Percentiles rank a stretch among this genome's conserved stretches.
These are phyloP conservation scores for Aureobasidium sp. DNA, from an alignment of 2,329 filamentous ascomycete genomes.

Conservation along the genomic window DNA sequence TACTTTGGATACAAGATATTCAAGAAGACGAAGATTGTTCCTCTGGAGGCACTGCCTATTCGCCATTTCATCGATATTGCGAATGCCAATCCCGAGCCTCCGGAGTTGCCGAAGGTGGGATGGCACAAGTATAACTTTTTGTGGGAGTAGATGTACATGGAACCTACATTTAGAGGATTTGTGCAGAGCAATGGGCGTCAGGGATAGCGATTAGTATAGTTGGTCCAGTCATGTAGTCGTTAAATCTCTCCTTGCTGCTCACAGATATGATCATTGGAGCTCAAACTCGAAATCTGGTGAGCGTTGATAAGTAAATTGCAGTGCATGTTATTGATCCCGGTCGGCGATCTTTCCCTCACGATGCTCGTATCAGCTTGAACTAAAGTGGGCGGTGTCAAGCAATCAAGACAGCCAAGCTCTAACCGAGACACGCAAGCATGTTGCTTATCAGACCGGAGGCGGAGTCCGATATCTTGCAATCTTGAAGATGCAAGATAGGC, in stretches of 20 bases:
- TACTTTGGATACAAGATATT: constrained; percentile 26
- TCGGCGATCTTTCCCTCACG: background rate
- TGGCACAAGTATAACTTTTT: constrained; percentile 26
- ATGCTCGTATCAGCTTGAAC: background rate
- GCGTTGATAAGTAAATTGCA: background rate
- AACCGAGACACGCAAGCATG: background rate
- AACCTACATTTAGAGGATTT: background rate
- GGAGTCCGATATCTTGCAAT: background rate
- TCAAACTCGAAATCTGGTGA: background rate
- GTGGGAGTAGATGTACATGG: constrained; percentile 16
- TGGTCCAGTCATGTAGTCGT: too few species aligned
- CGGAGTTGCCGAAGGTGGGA: constrained; percentile 19
- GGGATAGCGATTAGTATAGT: too few species aligned
- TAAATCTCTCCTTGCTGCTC: too few species aligned
- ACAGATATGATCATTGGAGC: too few species aligned
- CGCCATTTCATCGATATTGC: constrained; percentile 25
- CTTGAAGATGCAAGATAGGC: background rate
- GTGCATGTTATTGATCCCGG: background rate
- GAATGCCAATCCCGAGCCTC: constrained; percentile 23
- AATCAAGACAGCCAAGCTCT: background rate
- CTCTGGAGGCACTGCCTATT: constrained; percentile 23
- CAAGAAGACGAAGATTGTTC: constrained; percentile 24
- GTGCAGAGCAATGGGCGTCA: background rate
- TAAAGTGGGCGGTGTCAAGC: background rate
- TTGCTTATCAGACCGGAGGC: background rate